Percentiles rank a stretch among this genome's conserved stretches.
Conservation (phyloP, 108 stramenopile species). For the Hondaea fermentalgiana region DNA sequence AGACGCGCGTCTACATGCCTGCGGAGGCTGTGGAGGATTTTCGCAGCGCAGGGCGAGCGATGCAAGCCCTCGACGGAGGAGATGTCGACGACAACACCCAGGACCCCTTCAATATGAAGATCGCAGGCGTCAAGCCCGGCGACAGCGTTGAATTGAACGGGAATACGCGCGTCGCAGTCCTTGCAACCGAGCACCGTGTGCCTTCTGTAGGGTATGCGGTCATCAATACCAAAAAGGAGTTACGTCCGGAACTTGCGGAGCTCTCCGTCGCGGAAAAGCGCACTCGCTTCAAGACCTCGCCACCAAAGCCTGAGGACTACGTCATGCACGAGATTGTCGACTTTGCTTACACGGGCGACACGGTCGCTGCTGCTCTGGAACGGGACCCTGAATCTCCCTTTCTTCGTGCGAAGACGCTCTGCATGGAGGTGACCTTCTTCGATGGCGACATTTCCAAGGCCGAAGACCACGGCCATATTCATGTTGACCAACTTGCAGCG, state of each 20-base stretch:
- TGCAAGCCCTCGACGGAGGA: neutral
- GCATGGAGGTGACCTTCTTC: neutral
- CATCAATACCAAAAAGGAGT: neutral
- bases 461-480: neutral
- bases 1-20: neutral
- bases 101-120: neutral
- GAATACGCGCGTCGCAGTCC: neutral
- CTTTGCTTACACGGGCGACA: neutral
- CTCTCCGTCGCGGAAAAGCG: neutral
- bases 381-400: neutral
- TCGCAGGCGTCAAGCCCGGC: neutral
- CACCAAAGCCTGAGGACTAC: neutral
- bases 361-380: neutral
- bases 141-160: neutral
- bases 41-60: neutral
- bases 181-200: neutral
- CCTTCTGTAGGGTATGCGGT: neutral
- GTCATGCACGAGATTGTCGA: neutral
- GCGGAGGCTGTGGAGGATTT: neutral
- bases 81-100: neutral
- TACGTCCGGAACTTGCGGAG: neutral
- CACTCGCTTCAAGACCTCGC: neutral
- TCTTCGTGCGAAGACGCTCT: neutral
- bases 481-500: neutral
- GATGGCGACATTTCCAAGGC: neutral